Base-by-base conservation (phyloP, 345 rosid genomes). In the sweet orange (Citrus sinensis) region DNA sequence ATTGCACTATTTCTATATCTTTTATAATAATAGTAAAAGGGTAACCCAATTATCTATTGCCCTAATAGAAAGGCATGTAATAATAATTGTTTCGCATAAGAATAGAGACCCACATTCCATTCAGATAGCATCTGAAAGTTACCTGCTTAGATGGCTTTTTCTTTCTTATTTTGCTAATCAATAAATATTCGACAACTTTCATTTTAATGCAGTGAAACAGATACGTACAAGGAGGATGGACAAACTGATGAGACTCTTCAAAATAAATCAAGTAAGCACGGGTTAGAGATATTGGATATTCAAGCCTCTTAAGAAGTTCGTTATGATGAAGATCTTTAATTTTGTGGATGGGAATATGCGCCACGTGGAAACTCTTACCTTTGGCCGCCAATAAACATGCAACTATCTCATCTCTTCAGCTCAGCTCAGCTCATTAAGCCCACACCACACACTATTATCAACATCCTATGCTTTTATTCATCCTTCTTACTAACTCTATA, bases 271-370 rank as follows among this genome's bases (percentile, higher is more conserved):
- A 46, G 51, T 46, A 16, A 46, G 51, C 51, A 46, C 51, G 5
- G 14, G 16, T 42, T 46, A 11, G 51, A 46, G 17, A 19, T 16
- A 54, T 27, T 62, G 4, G 4, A 61, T 27, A 61, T 27, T 25
- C 32, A 25, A 61, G 65, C 65, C 17, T 9, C 4, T 9, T 24
- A 22, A 61, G 58, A 54, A 54, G 22, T 17, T 54, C 7, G n/a
- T 54, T 17, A 1, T 5, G 58, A 54, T 14, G 49, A 27, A 74
- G 84, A 81, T 74, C 80, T 49, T 19, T n/a, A 80, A 76, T 24
- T 82, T n/a, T 83, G 86, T 85, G 89, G 88, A 74, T 71, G 67
- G 73, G 80, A 86, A 85, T 75, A 67, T 70, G 30, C 75, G 64
- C 77, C 80, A 83, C 79, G 70, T 76, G 84, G 74, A 71, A 74